Conservation (phyloP, 805 yeast species). For the Hyphopichia homilentoma region DNA sequence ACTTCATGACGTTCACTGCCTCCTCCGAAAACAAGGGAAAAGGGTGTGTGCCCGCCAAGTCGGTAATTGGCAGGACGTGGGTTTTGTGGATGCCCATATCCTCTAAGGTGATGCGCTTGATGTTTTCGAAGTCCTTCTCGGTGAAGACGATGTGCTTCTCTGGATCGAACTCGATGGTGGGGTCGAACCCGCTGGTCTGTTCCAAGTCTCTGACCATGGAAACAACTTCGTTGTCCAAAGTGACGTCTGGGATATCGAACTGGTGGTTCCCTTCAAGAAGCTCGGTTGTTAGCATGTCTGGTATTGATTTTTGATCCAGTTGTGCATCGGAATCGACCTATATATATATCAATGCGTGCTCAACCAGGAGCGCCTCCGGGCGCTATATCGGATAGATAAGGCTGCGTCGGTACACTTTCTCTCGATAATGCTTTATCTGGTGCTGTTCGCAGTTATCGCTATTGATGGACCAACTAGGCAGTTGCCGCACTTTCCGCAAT, state of each 20-base stretch:
- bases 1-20: constrained; percentile 25
- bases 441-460: too few relatives aligned
- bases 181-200: background rate
- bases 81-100: constrained; percentile 9
- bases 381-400: too few relatives aligned
- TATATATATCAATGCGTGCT: too few relatives aligned
- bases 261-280: background rate
- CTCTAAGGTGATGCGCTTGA: background rate
- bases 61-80: constrained; percentile 27
- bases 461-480: too few relatives aligned
- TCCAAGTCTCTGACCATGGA: background rate
- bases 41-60: constrained; percentile 29
- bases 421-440: too few relatives aligned
- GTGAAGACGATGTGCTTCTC: background rate
- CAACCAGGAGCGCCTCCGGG: too few relatives aligned
- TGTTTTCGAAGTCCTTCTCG: background rate
- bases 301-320: background rate
- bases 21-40: constrained; percentile 27
- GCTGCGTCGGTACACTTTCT: too few relatives aligned
- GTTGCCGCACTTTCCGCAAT: too few relatives aligned
- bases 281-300: constrained; percentile 1
- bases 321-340: too few relatives aligned
- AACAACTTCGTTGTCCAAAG: constrained; percentile 1
- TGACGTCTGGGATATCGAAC: background rate
- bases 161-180: constrained; percentile 1